Conservation (phyloP, 2,329 filamentous ascomycete genomes). For the Fusarium multiceps region DNA sequence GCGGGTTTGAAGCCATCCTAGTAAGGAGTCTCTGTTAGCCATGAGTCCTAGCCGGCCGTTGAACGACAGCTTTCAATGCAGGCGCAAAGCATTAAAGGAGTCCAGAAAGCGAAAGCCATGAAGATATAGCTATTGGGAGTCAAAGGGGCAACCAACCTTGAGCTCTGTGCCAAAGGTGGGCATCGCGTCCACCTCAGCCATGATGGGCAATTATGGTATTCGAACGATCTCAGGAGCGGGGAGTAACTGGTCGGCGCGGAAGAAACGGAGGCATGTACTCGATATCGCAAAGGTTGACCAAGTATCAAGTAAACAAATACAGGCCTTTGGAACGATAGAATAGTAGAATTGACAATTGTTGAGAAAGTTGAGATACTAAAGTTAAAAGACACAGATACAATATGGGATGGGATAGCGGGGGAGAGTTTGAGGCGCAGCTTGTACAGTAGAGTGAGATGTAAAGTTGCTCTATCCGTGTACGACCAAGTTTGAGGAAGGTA, state of each 20-base stretch:
- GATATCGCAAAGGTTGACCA: constrained; percentile 11
- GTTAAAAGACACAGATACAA: background rate
- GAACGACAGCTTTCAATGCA: constrained; percentile 7
- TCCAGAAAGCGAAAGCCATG: background rate
- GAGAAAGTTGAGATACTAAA: constrained; percentile 29
- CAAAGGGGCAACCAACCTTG: constrained; percentile 71
- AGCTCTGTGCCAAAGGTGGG: constrained; percentile 93
- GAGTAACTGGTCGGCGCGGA: constrained; percentile 32
- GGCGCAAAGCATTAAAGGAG: constrained; percentile 22
- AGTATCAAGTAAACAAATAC: background rate
- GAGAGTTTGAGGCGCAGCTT: constrained; percentile 38
- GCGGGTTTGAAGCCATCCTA: constrained; percentile 97
- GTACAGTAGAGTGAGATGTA: constrained; percentile 17
- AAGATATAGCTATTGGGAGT: background rate
- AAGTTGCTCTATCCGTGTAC: constrained; percentile 1
- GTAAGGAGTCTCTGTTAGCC: constrained; percentile 10
- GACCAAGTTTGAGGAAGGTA: background rate
- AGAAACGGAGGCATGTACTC: constrained; percentile 39
- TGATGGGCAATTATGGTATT: constrained; percentile 53
- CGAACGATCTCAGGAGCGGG: constrained; percentile 33
- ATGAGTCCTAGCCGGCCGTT: constrained; percentile 6
- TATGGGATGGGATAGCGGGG: constrained; percentile 27
- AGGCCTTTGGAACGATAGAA: background rate
- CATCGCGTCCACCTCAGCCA: constrained; percentile 85
- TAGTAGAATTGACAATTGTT: constrained; percentile 16